Evolutionary conservation across 768 basidiomycete species (phyloP), one percentile per base, ranked within the genome.

Genomic region (Mycena crocata): DNA sequence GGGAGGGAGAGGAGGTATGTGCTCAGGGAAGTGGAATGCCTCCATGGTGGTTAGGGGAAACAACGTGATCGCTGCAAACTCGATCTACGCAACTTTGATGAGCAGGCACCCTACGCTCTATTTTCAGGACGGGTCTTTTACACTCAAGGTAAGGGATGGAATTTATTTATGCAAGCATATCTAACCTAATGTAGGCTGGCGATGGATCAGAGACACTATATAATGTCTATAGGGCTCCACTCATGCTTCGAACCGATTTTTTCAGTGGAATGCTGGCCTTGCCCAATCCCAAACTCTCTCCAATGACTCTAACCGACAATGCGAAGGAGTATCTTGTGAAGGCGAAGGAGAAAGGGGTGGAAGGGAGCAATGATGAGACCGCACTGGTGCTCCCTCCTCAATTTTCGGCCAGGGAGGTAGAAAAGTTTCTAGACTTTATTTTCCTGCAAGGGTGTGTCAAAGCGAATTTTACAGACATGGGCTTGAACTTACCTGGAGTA

Each of bases 181-280:
- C n/a, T n/a, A n/a, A n/a, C n/a, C n/a, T n/a, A n/a, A n/a, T n/a
- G n/a, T n/a, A n/a, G n/a, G n/a, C n/a, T n/a, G n/a, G n/a, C n/a
- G n/a, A n/a, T n/a, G n/a, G n/a, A n/a, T n/a, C n/a, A 37, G 44
- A 9, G n/a, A 45, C n/a, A 23, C 50, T 51, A 3, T 51, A 51
- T 23, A 51, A 51, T 21, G 50, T 51, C 50, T 51, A 51, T 12
- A 31, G 34, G 2, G 32, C 34, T 7, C 50, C 34, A 3, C 50
- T 51, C 50, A 34, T 51, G 9, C 8, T 23, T 7, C 50, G 3
- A 23, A 51, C 32, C 17, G 50, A 51, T 2, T 51, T 34, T 34
- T 51, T 51, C 50, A 35, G 15, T 17, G 50, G 50, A n/a, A 51
- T 51, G 50, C 50, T 51, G 21, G 35, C 60, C 39, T 54, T 62